These are phyloP conservation scores for Tirmania nivea DNA, from an alignment of 495 filamentous ascomycete genomes.

Conservation along the genomic window DNA sequence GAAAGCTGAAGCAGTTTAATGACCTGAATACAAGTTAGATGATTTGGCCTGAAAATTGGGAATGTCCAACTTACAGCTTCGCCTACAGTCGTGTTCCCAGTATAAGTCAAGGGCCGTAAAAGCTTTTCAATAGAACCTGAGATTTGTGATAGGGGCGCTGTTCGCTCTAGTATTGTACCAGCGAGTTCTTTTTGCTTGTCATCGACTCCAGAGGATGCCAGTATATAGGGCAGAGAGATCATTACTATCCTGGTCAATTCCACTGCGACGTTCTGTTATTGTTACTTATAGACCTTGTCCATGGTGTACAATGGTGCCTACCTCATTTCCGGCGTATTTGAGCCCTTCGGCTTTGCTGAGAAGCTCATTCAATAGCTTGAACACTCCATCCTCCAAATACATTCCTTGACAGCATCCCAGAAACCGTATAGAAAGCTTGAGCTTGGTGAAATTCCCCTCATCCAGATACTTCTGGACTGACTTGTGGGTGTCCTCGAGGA, in stretches of 20 bases:
- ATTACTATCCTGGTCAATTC: slow-evolving; percentile 93
- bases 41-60: background rate
- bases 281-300: background rate
- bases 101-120: background rate
- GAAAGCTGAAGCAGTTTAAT: slow-evolving; percentile 70
- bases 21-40: slow-evolving; percentile 16
- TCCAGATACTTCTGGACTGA: slow-evolving; percentile 41
- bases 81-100: background rate
- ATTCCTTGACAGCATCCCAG: slow-evolving; percentile 59
- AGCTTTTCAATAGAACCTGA: background rate
- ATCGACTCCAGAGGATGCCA: slow-evolving; percentile 44
- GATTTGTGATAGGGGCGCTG: slow-evolving; percentile 27
- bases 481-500: slow-evolving; percentile 41
- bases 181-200: slow-evolving; percentile 40
- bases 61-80: background rate
- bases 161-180: slow-evolving; percentile 62
- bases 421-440: slow-evolving; percentile 77
- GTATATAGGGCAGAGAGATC: slow-evolving; percentile 74
- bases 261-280: slow-evolving; percentile 37
- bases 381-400: slow-evolving; percentile 69
- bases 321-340: slow-evolving; percentile 4
- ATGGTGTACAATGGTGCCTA: background rate
- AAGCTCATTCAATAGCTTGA: slow-evolving; percentile 61
- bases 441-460: slow-evolving; percentile 62
- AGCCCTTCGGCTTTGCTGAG: slow-evolving; percentile 25